Base-by-base conservation (phyloP, 306 rosid genomes). In the Cucurbita moschata region DNA sequence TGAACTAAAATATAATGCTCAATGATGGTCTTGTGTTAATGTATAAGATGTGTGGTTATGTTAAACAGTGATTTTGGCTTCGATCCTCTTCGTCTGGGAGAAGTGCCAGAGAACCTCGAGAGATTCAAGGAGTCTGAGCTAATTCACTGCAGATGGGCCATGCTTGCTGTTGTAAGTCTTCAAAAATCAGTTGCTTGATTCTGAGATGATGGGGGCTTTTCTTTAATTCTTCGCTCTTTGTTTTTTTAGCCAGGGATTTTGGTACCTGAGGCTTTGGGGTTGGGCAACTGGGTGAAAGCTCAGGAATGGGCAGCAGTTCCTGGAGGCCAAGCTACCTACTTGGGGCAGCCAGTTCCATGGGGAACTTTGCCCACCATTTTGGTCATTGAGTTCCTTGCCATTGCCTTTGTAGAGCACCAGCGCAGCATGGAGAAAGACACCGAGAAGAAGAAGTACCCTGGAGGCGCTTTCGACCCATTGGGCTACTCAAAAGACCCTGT, bases 71-170 rank as follows among this genome's bases (percentile, higher is more conserved):
- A 90, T 83, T 90, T 88, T 75, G 95, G 92, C 35, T 90, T 88
- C 55, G 96, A 88, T 81, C 96, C 97, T 39, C 99, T 95, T 52
- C 57, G 99, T 40, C 85, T 95, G 19, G 99, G 99, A 30, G 90
- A 81, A 83, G 99, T 95, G 13, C 99, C 99, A 0, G 99, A 89
- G 86, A 95, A 95, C 80, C 86, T 95, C 21, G 99, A 95, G 91
- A 91, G 99, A 76, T 95, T 84, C 78, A 95, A 91, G 79, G 99
- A 95, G 78, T 95, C 99, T 19, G 99, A 95, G 82, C 92, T 95
- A 61, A 86, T 88, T 70, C 99, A 95, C 89, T 95, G 99, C 91
- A 89, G 99, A 95, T 95, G 99, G 99, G 96, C 96, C 54, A 95
- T 95, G 99, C 92, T 95, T 75, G 97, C 99, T 52, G 99, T 95